phyloP scores from a whole-genome alignment of 176 grass and related monocot species.

The Cenchrus americanus region DNA sequence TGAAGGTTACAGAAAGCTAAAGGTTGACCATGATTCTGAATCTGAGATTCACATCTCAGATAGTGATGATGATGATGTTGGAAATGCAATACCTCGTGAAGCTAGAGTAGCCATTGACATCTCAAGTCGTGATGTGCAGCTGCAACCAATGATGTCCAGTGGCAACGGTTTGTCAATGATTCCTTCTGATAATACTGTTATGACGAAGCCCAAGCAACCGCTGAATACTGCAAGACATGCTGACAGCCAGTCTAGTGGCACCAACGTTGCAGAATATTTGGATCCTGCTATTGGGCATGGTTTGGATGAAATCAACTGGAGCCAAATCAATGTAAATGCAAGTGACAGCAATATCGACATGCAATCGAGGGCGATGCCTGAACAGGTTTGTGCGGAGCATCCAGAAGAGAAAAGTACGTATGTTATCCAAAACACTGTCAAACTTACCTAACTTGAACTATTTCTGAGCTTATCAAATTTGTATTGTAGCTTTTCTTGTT shows the following conservation, averaged over 20 bases:
- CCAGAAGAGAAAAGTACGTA: slow-evolving; percentile 66
- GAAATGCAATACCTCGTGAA: slow-evolving; percentile 23
- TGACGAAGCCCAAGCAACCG: slow-evolving; percentile 1
- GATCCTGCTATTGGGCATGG: slow-evolving; percentile 43
- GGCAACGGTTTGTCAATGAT: neutral
- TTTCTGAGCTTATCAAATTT: slow-evolving; percentile 48
- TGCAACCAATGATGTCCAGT: slow-evolving; percentile 39
- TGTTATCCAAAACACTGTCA: slow-evolving; percentile 39
- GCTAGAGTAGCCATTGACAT: slow-evolving; percentile 25
- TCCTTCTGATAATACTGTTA: slow-evolving; percentile 25
- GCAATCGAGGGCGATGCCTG: slow-evolving; percentile 14
- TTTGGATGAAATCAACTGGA: slow-evolving; percentile 54
- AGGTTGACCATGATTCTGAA: slow-evolving; percentile 57
- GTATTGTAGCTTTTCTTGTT: slow-evolving; percentile 47
- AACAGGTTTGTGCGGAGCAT: slow-evolving; percentile 41
- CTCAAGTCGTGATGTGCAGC: slow-evolving; percentile 24
- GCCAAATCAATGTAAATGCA: slow-evolving; percentile 29
- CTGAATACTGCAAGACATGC: slow-evolving; percentile 27
- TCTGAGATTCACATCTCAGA: slow-evolving; percentile 50
- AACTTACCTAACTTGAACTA: slow-evolving; percentile 44
- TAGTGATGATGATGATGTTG: slow-evolving; percentile 29
- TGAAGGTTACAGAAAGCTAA: slow-evolving; percentile 62
- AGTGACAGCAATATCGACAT: slow-evolving; percentile 7
- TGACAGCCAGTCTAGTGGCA: neutral
- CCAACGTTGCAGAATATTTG: slow-evolving; percentile 27